Conservation (phyloP, 1,139 yeast species). For the Geotrichum reessii region DNA sequence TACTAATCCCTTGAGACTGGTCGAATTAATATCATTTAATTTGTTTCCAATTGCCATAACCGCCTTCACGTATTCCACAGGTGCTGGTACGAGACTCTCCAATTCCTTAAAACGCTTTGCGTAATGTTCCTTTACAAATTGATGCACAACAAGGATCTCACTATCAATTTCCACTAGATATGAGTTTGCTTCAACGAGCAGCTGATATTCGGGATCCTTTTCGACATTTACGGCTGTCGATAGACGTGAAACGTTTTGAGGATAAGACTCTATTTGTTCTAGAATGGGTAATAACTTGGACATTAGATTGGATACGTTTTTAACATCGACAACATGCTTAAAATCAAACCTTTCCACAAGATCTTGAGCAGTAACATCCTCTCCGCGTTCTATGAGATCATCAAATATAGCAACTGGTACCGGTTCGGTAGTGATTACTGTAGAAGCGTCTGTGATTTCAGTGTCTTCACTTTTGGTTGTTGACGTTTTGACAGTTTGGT, state of each 20-base stretch:
- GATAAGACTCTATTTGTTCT: slow-evolving; percentile 25
- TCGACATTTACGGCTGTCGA: slow-evolving; percentile 31
- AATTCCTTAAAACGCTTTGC: slow-evolving; percentile 65
- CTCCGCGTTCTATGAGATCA: slow-evolving; percentile 16
- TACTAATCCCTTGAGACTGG: slow-evolving; percentile 41
- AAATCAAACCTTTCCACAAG: slow-evolving; percentile 21
- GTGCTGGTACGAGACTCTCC: slow-evolving; percentile 55
- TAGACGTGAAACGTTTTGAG: slow-evolving; percentile 6
- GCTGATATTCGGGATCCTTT: slow-evolving; percentile 42
- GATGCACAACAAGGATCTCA: slow-evolving; percentile 50
- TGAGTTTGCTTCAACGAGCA: slow-evolving; percentile 53
- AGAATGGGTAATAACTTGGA: slow-evolving; percentile 29
- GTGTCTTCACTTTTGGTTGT: slow-evolving; percentile 5
- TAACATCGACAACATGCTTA: slow-evolving; percentile 18
- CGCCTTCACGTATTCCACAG: slow-evolving; percentile 57
- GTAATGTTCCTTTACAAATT: slow-evolving; percentile 51
- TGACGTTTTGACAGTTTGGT: slow-evolving; percentile 11
- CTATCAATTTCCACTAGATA: slow-evolving; percentile 50
- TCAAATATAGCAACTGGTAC: slow-evolving; percentile 6
- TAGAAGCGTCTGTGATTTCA: slow-evolving; percentile 9
- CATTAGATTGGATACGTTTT: slow-evolving; percentile 27
- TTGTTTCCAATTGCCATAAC: slow-evolving; percentile 51
- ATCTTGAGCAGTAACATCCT: slow-evolving; percentile 25
- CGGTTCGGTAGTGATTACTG: neutral
- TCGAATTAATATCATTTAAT: slow-evolving; percentile 30